Base-by-base conservation (phyloP, 257 asterid genomes). In the Nicotiana attenuata region DNA sequence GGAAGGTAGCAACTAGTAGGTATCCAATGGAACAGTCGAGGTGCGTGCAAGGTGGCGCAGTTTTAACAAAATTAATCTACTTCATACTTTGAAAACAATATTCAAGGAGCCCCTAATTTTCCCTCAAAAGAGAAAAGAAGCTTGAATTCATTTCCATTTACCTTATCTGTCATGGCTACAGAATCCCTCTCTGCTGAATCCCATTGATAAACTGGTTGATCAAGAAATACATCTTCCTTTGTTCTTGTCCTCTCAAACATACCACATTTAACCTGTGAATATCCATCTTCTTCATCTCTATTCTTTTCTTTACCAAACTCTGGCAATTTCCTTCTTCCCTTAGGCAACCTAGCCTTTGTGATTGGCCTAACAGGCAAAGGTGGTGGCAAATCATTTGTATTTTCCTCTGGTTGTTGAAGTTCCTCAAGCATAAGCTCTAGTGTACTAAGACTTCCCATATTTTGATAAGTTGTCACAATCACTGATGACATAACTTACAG, bases 381-480 rank as follows among this genome's bases (percentile, higher is more conserved):
- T 5, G 98, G 98, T 6, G 92, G 96, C 22, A 4, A 28, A 26
- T 83, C 89, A 47, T 68, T 45, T 17, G 89, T 84, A 85, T 52
- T 84, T 56, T 86, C 89, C 55, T 92, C 93, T 82, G 52, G 45
- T 80, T 87, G 86, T 88, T 87, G 97, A 78, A 93, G 38, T 73
- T 86, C 88, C 11, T 87, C 90, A 84, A 93, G 92, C 97, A 93
- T 90, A 68, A 92, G 83, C 92, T 93, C 98, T 80, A 93, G 81
- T 9, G 96, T 87, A 87, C 98, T 93, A 56, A 87, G 96, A 82
- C 56, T 83, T 77, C 81, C 84, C 92, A 88, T 89, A 10, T 52
- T 52, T 53, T 89, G 59, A 78, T 78, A 78, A 17, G 85, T 81
- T 24, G 86, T 80, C 85, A 86, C 87, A 88, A 89, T 85, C 79